Percentiles rank a stretch among this genome's conserved stretches.
phyloP scores from a whole-genome alignment of 352 stramenopile genomes.

The Pythium grandisporangium region DNA sequence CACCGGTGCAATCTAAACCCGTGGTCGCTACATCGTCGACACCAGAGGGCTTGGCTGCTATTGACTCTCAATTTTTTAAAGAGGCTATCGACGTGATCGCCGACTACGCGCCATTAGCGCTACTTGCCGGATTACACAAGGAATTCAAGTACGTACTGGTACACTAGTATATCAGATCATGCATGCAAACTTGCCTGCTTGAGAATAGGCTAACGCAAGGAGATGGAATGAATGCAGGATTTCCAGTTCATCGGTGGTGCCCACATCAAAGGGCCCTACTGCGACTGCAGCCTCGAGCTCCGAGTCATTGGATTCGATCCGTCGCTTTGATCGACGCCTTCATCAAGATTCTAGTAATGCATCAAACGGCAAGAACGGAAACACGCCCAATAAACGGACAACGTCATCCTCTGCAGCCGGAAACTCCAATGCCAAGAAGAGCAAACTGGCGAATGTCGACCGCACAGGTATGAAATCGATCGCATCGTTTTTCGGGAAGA shows the following conservation, averaged over 20 bases:
- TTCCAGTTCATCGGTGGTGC: neutral
- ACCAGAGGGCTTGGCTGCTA: neutral
- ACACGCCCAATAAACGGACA: constrained; percentile 23
- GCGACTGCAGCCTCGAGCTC: too few relatives aligned
- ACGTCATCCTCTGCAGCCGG: constrained; percentile 12
- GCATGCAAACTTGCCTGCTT: too few relatives aligned
- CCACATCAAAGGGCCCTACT: too few relatives aligned
- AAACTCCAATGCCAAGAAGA: constrained; percentile 44
- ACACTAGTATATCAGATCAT: too few relatives aligned
- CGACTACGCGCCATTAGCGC: constrained; percentile 42
- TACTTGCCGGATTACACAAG: constrained; percentile 32
- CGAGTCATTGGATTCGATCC: constrained; percentile 10
- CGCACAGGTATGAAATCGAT: constrained; percentile 78
- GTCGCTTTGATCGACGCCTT: constrained; percentile 22
- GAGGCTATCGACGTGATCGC: constrained; percentile 48
- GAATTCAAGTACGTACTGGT: constrained; percentile 38
- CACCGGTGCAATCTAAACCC: too few relatives aligned
- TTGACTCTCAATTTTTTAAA: constrained; percentile 15
- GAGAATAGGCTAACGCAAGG: too few relatives aligned
- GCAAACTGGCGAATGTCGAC: constrained; percentile 69
- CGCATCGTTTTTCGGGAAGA: constrained; percentile 77
- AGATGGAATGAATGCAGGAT: too few relatives aligned
- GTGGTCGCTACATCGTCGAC: constrained; percentile 8
- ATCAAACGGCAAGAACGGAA: too few relatives aligned
- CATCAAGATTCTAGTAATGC: too few relatives aligned